Conservation (phyloP, 2,329 filamentous ascomycete species). For the Nemania diffusa region DNA sequence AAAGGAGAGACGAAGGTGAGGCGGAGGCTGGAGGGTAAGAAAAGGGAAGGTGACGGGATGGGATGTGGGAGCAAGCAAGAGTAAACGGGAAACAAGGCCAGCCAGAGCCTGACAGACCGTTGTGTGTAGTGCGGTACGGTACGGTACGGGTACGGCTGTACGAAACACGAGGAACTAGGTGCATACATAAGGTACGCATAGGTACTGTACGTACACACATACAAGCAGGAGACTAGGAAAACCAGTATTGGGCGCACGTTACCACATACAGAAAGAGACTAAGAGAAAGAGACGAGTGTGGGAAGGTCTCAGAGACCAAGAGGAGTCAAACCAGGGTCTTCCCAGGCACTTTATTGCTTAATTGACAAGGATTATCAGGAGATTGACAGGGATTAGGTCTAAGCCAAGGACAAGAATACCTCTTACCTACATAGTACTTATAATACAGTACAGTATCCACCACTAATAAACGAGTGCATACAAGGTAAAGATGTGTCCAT, state of each 20-base stretch:
- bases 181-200: background rate
- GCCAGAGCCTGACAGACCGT: conserved; percentile 16
- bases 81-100: conserved; percentile 47
- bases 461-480: background rate
- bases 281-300: conserved; percentile 14
- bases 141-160: conserved; percentile 23
- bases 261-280: conserved; percentile 28
- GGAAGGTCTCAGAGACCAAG: conserved; percentile 13
- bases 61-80: conserved; percentile 35
- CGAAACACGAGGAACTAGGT: conserved; percentile 21
- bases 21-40: conserved; percentile 45
- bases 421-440: background rate
- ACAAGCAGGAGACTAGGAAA: background rate
- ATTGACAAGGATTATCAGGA: conserved; percentile 34
- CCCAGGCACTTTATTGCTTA: conserved; percentile 33
- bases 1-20: conserved; percentile 49
- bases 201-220: background rate
- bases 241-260: conserved; percentile 20
- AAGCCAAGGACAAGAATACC: conserved; percentile 19
- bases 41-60: conserved; percentile 39
- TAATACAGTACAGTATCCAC: background rate
- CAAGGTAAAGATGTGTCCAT: no score
- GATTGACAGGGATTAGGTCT: conserved; percentile 24
- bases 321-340: conserved; percentile 25
- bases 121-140: conserved; percentile 8